Conservation (phyloP, 1,284 basidiomycete genomes). For the Dichomitus squalens region DNA sequence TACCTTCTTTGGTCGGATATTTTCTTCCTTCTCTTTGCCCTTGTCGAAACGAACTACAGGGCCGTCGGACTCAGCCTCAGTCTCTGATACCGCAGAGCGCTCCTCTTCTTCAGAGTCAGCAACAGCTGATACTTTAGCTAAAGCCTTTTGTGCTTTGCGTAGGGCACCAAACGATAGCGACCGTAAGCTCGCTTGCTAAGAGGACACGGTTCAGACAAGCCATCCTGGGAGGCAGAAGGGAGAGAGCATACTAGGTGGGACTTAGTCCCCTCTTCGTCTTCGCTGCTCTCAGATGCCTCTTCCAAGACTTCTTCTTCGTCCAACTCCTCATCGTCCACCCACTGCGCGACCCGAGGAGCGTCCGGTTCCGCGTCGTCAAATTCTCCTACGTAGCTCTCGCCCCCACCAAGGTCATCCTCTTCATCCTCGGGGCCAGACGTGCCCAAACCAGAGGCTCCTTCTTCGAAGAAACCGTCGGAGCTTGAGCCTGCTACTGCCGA, state of each 20-base stretch:
- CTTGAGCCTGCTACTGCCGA: conserved; percentile 13
- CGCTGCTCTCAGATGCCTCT: conserved; percentile 18
- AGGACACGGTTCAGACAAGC: neutral
- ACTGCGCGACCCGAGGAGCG: conserved; percentile 34
- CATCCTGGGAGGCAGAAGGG: neutral
- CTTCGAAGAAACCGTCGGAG: conserved; percentile 4
- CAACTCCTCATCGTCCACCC: conserved; percentile 39
- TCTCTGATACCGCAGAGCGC: conserved; percentile 24
- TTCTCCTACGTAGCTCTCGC: conserved; percentile 4
- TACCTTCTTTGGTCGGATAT: conserved; percentile 42
- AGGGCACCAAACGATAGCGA: conserved; percentile 66
- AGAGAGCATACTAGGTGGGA: conserved; percentile 24
- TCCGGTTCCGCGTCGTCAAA: conserved; percentile 29
- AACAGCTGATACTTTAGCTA: conserved; percentile 40
- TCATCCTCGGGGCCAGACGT: conserved; percentile 2
- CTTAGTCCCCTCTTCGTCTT: conserved; percentile 22
- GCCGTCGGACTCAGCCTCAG: conserved; percentile 18
- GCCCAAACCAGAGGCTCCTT: conserved; percentile 7
- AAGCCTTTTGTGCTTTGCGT: conserved; percentile 62
- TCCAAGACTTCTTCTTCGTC: conserved; percentile 28
- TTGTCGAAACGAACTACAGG: conserved; percentile 21
- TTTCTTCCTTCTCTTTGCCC: conserved; percentile 34
- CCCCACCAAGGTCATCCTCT: conserved; percentile 22
- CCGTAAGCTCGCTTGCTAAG: conserved; percentile 50
- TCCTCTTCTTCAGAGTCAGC: conserved; percentile 37